Conservation (phyloP, 2,329 filamentous ascomycete species). For the Colletotrichum caudatum region DNA sequence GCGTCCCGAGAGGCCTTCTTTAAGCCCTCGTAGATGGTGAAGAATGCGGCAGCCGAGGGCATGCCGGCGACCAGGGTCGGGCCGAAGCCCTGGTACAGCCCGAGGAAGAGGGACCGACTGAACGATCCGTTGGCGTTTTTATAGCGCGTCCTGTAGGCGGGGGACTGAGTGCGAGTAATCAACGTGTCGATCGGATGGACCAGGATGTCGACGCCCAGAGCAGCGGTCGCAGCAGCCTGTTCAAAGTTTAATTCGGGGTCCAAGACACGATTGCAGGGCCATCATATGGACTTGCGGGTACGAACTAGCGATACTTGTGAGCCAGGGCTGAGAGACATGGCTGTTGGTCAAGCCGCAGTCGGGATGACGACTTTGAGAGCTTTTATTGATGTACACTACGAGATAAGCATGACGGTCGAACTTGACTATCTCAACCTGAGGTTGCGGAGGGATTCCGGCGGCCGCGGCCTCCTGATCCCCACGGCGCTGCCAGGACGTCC, state of each 20-base stretch:
- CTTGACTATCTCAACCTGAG: background rate
- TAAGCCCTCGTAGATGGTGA: slow-evolving; percentile 42
- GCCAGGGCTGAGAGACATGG: slow-evolving; percentile 3
- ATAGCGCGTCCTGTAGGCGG: slow-evolving; percentile 39
- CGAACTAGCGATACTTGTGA: background rate
- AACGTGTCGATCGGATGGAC: slow-evolving; percentile 44
- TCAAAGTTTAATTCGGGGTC: background rate
- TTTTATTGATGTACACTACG: background rate
- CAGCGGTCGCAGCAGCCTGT: slow-evolving; percentile 28
- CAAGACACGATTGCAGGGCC: background rate
- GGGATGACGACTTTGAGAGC: background rate
- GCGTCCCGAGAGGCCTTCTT: slow-evolving; percentile 22
- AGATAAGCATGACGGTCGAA: background rate
- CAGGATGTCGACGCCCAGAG: slow-evolving; percentile 34
- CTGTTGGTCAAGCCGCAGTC: background rate
- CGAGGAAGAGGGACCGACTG: slow-evolving; percentile 36
- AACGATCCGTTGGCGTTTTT: slow-evolving; percentile 33
- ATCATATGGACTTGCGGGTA: background rate
- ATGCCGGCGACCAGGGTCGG: slow-evolving; percentile 41
- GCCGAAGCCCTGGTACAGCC: slow-evolving; percentile 44
- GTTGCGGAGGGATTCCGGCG: background rate
- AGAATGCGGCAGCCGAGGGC: slow-evolving; percentile 42
- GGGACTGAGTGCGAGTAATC: slow-evolving; percentile 43
- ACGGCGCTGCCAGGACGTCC: background rate
- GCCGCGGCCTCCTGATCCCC: background rate